Percentiles rank a stretch among this genome's conserved stretches.
These are phyloP conservation scores for Onygenales sp. DNA, from an alignment of 2,329 filamentous ascomycete species.

Conservation along the genomic window DNA sequence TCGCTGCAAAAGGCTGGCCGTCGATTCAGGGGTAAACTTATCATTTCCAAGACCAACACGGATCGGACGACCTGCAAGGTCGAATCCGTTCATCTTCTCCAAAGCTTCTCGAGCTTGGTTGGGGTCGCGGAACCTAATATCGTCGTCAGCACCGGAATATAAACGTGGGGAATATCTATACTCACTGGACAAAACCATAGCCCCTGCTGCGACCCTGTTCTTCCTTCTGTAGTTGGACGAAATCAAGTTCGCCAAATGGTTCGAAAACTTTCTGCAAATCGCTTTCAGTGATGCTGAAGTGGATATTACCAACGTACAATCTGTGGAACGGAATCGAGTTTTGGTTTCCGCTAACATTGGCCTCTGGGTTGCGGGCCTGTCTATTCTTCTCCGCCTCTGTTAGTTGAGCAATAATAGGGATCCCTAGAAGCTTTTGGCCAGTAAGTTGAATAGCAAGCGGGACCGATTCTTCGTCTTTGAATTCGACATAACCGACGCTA, in stretches of 20 bases:
- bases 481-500: constrained; percentile 98
- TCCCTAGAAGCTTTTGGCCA: constrained; percentile 95
- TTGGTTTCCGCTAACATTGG: constrained; percentile 60
- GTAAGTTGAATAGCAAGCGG: constrained; percentile 92
- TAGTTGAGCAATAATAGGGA: constrained; percentile 95
- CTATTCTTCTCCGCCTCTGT: constrained; percentile 99
- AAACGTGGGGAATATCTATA: constrained; percentile 22
- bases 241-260: constrained; percentile 94
- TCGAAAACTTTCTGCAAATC: constrained; percentile 95
- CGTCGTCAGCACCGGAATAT: constrained; percentile 25
- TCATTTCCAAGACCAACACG: constrained; percentile 98
- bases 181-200: constrained; percentile 98
- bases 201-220: constrained; percentile 83
- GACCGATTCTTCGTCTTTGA: constrained; percentile 91
- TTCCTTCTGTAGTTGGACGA: constrained; percentile 95
- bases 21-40: constrained; percentile 98
- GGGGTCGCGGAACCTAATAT: constrained; percentile 71
- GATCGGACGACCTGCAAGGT: constrained; percentile 92
- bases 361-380: constrained; percentile 74
- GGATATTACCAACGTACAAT: constrained; percentile 97
- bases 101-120: constrained; percentile 86
- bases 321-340: constrained; percentile 93
- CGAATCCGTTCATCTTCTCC: constrained; percentile 99
- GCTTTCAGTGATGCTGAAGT: constrained; percentile 96
- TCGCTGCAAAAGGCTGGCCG: constrained; percentile 80